Evolutionary conservation across 371 early-diverging fungal genomes (phyloP).

Genomic region (Apophysomyces sp.): DNA sequence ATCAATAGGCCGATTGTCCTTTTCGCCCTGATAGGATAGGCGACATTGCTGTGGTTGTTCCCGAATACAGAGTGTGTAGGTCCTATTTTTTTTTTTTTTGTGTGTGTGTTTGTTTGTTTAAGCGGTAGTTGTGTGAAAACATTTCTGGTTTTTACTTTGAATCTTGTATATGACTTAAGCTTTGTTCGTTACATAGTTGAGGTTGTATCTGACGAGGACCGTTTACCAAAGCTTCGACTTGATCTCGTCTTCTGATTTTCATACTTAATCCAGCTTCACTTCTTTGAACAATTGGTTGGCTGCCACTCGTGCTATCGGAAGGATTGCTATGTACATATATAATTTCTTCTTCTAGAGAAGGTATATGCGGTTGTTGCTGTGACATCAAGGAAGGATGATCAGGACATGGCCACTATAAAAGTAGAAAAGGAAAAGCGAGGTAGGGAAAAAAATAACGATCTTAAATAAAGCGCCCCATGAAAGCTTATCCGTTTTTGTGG

Average conservation of each 20-base stretch:
- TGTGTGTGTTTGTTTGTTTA: too few species aligned
- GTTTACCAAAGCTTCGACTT: slow-evolving; percentile 1
- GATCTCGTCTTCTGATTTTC: slow-evolving; percentile 7
- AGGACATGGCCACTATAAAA: neutral
- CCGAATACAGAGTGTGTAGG: slow-evolving; percentile 30
- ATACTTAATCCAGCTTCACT: neutral
- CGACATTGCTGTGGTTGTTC: slow-evolving; percentile 73
- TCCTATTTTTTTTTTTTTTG: slow-evolving; percentile 4
- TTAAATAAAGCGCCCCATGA: neutral
- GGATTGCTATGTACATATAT: neutral
- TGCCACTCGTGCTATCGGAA: neutral
- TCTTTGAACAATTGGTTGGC: neutral
- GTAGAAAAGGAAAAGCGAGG: neutral
- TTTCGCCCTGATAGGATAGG: slow-evolving; percentile 69
- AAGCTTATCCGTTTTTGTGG: slow-evolving; percentile 1
- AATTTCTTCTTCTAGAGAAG: neutral
- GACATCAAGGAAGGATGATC: neutral
- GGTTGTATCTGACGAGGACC: neutral
- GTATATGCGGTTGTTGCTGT: neutral
- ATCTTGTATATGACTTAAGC: neutral
- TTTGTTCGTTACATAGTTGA: neutral
- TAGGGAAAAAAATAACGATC: neutral
- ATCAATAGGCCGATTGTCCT: slow-evolving; percentile 73
- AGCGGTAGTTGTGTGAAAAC: neutral
- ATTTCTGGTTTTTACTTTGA: neutral